Percentiles rank a stretch among this genome's conserved stretches.
Evolutionary conservation across 345 rosid genomes (phyloP).

Genomic region (Ricinus communis): DNA sequence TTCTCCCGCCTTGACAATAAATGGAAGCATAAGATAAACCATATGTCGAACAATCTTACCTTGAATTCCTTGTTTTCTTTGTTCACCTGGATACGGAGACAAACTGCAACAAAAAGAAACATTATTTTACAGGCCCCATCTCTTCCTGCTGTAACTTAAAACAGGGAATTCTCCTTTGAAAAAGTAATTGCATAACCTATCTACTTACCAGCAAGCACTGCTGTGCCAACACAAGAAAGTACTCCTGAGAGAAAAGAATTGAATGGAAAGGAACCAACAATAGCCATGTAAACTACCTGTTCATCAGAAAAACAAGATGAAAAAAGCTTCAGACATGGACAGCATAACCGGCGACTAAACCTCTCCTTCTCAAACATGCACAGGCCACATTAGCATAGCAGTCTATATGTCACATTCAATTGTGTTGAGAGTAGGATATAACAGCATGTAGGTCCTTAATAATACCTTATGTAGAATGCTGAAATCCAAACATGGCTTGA

Average conservation of each 20-base stretch:
- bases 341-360: not conserved
- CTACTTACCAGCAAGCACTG: constrained; percentile 92
- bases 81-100: constrained; percentile 99
- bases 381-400: too few relatives aligned
- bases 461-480: too few relatives aligned
- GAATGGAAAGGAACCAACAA: constrained; percentile 96
- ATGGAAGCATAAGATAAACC: too few relatives aligned
- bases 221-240: constrained; percentile 92
- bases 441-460: too few relatives aligned
- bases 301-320: constrained; percentile 20
- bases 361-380: too few relatives aligned
- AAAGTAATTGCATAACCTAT: not conserved
- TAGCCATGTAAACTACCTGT: constrained; percentile 90
- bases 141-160: not conserved
- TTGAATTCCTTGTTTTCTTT: constrained; percentile 97
- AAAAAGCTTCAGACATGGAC: constrained; percentile 6
- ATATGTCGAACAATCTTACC: constrained; percentile 34
- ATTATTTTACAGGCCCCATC: constrained; percentile 1
- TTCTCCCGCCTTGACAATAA: too few relatives aligned
- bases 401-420: too few relatives aligned
- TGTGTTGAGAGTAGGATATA: too few relatives aligned
- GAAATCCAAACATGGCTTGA: too few relatives aligned
- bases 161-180: not conserved
- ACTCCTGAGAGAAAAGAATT: constrained; percentile 96
- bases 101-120: constrained; percentile 50